Percentiles rank a stretch among this genome's conserved stretches.
These are phyloP conservation scores for Pyrenophora tritici-repentis DNA, from an alignment of 2,329 filamentous ascomycete species.

Conservation along the genomic window DNA sequence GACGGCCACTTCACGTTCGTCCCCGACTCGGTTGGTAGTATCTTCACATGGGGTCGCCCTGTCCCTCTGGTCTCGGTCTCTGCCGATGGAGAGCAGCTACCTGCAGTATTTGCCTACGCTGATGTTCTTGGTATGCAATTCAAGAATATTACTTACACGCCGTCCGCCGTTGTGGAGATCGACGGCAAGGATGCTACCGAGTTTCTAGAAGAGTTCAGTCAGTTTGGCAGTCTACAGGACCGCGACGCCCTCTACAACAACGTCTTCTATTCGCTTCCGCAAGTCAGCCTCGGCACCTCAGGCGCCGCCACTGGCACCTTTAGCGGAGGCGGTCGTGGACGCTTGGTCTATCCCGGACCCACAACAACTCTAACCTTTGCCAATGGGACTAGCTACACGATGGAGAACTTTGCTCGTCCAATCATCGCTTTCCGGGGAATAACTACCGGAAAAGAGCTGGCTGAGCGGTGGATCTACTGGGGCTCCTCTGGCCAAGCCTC, in stretches of 20 bases:
- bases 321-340: slow-evolving; percentile 50
- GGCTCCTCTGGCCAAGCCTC: slow-evolving; percentile 13
- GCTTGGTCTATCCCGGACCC: slow-evolving; percentile 51
- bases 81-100: slow-evolving; percentile 61
- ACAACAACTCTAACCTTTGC: slow-evolving; percentile 53
- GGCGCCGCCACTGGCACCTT: slow-evolving; percentile 52
- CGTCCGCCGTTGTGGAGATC: slow-evolving; percentile 60
- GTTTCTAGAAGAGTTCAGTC: slow-evolving; percentile 55
- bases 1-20: slow-evolving; percentile 68
- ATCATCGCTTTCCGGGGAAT: slow-evolving; percentile 48
- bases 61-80: slow-evolving; percentile 65
- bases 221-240: slow-evolving; percentile 58
- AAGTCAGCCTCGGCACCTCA: slow-evolving; percentile 48
- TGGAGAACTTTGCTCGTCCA: slow-evolving; percentile 52
- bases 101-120: slow-evolving; percentile 60
- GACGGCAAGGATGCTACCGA: slow-evolving; percentile 59
- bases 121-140: slow-evolving; percentile 54
- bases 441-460: slow-evolving; percentile 49
- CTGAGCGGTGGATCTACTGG: slow-evolving; percentile 45
- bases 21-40: slow-evolving; percentile 56
- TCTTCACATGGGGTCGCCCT: slow-evolving; percentile 57
- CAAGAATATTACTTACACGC: slow-evolving; percentile 51
- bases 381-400: slow-evolving; percentile 49
- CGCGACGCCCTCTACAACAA: slow-evolving; percentile 63
- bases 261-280: slow-evolving; percentile 53